These are phyloP conservation scores for Tieghemostelium lacteum DNA, from an alignment of 78 protist genomes.

Conservation along the genomic window DNA sequence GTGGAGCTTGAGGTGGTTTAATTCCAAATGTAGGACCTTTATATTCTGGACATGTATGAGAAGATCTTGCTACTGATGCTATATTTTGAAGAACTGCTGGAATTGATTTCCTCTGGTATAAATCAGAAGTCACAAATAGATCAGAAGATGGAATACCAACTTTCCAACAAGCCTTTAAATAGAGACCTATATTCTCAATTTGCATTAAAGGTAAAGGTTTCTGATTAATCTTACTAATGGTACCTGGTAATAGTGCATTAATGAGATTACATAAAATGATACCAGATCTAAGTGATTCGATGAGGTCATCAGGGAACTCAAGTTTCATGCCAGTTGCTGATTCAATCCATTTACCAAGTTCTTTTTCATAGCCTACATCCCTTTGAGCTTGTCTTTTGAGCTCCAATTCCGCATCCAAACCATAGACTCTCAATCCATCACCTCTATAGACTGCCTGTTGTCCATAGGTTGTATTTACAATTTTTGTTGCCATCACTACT, in stretches of 20 bases:
- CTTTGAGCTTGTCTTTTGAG: constrained; percentile 60
- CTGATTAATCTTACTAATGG: constrained; percentile 48
- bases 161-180: constrained; percentile 78
- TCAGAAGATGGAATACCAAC: constrained; percentile 64
- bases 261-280: constrained; percentile 52
- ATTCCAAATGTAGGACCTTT: constrained; percentile 65
- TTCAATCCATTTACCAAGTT: constrained; percentile 47
- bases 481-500: neutral
- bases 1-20: constrained; percentile 32
- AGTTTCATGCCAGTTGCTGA: constrained; percentile 23
- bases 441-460: constrained; percentile 44
- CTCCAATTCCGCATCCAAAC: constrained; percentile 78
- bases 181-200: constrained; percentile 61
- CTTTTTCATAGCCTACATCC: constrained; percentile 46
- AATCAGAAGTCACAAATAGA: constrained; percentile 38
- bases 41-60: constrained; percentile 43
- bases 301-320: constrained; percentile 52
- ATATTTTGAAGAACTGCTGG: constrained; percentile 43
- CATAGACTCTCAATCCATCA: constrained; percentile 71
- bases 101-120: constrained; percentile 15
- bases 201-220: constrained; percentile 38
- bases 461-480: neutral
- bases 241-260: constrained; percentile 47
- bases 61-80: constrained; percentile 23
- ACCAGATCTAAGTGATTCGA: constrained; percentile 53